Evolutionary conservation across 495 filamentous ascomycete species (phyloP).

Genomic region (Achaetomiella virescens): DNA sequence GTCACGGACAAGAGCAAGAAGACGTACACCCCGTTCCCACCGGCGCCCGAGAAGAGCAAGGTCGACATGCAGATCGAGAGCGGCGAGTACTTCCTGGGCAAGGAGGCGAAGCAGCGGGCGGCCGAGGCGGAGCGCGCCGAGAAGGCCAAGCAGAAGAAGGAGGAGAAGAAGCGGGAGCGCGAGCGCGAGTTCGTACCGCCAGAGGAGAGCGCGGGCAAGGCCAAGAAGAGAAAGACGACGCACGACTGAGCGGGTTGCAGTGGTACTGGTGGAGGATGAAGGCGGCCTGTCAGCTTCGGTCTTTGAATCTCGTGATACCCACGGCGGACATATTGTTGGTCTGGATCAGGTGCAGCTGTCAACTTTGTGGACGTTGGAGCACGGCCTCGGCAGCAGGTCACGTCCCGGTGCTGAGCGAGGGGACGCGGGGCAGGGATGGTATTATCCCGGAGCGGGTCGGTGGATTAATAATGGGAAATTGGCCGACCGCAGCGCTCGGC

Average conservation of each 20-base stretch:
- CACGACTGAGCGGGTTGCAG: conserved; percentile 33
- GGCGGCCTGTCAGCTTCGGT: conserved; percentile 8
- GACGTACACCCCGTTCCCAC: conserved; percentile 79
- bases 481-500: background rate
- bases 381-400: background rate
- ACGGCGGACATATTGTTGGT: conserved; percentile 16
- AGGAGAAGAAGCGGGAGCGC: conserved; percentile 79
- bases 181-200: conserved; percentile 83
- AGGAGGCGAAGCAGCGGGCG: conserved; percentile 82
- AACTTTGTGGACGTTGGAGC: background rate
- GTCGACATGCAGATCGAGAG: conserved; percentile 96
- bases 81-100: conserved; percentile 92
- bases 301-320: conserved; percentile 27
- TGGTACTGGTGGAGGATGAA: conserved; percentile 5
- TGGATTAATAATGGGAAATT: conserved; percentile 2
- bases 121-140: conserved; percentile 72
- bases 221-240: conserved; percentile 52
- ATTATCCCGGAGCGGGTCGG: background rate
- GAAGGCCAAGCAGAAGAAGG: conserved; percentile 75
- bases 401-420: background rate
- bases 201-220: conserved; percentile 61
- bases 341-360: background rate
- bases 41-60: conserved; percentile 69
- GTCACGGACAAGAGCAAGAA: conserved; percentile 93
- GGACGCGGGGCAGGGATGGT: background rate